A percentile compares a stretch with the other conserved stretches of the same genome.
These are phyloP conservation scores for Colletotrichum sp. DNA, from an alignment of 2,329 filamentous ascomycete genomes.

Conservation along the genomic window DNA sequence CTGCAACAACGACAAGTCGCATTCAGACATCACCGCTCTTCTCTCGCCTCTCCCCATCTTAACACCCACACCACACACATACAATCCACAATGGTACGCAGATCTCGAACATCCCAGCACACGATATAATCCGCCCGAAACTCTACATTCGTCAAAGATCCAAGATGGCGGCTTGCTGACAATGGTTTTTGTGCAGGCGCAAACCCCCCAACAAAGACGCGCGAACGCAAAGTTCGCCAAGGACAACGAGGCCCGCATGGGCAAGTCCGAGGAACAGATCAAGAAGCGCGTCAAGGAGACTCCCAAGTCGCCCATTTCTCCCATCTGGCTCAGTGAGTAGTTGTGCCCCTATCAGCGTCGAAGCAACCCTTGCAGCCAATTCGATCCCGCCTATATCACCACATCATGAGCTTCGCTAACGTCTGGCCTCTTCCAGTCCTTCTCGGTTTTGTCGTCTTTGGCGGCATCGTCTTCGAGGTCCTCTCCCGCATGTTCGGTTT, in stretches of 20 bases:
- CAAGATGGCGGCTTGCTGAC: neutral
- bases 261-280: slow-evolving; percentile 70
- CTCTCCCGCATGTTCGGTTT: slow-evolving; percentile 56
- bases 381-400: neutral
- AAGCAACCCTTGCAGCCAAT: neutral
- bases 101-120: neutral
- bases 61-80: neutral
- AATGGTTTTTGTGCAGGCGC: slow-evolving; percentile 59
- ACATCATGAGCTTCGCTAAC: neutral
- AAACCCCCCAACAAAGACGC: slow-evolving; percentile 84
- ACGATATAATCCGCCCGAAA: neutral
- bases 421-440: slow-evolving; percentile 42
- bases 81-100: slow-evolving; percentile 24
- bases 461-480: slow-evolving; percentile 63
- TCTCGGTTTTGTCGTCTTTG: slow-evolving; percentile 66
- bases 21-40: neutral
- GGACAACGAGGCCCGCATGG: slow-evolving; percentile 74
- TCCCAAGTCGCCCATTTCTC: slow-evolving; percentile 65
- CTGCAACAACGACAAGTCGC: neutral
- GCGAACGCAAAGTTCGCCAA: slow-evolving; percentile 81
- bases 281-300: slow-evolving; percentile 64
- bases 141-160: neutral
- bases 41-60: neutral
- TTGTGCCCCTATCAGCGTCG: neutral
- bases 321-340: slow-evolving; percentile 67